Evolutionary conservation across 23 red algal species (phyloP).

Genomic region (Gracilariopsis chorda): DNA sequence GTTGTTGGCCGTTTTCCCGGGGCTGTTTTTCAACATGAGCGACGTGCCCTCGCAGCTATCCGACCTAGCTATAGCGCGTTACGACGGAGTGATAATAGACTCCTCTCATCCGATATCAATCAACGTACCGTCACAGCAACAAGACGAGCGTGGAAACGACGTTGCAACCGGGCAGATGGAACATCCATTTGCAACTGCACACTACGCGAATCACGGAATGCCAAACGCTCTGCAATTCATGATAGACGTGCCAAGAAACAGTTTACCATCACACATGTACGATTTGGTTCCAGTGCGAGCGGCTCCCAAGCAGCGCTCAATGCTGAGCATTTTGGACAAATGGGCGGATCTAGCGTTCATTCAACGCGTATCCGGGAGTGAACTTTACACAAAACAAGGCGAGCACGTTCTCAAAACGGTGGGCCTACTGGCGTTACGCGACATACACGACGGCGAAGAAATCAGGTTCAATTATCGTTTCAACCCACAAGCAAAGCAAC

Average conservation of each 20-base stretch:
- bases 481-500: background rate
- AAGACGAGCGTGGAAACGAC: background rate
- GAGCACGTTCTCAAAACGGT: conserved; percentile 17
- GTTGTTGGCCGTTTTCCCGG: background rate
- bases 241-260: conserved; percentile 28
- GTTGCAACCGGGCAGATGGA: conserved; percentile 29
- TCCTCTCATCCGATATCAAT: background rate
- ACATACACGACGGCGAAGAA: conserved; percentile 53
- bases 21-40: background rate
- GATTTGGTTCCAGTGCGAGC: conserved; percentile 33
- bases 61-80: conserved; percentile 36
- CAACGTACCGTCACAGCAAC: background rate
- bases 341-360: background rate
- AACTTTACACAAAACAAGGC: background rate
- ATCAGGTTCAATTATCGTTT: conserved; percentile 71
- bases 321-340: background rate
- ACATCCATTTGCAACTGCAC: conserved; percentile 77
- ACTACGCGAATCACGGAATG: conserved; percentile 74
- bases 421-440: conserved; percentile 33
- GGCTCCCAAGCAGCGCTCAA: background rate
- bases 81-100: conserved; percentile 48
- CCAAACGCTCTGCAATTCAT: conserved; percentile 59
- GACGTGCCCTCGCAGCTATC: background rate
- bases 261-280: conserved; percentile 4
- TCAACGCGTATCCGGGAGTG: conserved; percentile 31